Percentiles rank a stretch among this genome's conserved stretches.
Evolutionary conservation across 164 flowering plant species (phyloP).

Genomic region (Vitis amurensis): DNA sequence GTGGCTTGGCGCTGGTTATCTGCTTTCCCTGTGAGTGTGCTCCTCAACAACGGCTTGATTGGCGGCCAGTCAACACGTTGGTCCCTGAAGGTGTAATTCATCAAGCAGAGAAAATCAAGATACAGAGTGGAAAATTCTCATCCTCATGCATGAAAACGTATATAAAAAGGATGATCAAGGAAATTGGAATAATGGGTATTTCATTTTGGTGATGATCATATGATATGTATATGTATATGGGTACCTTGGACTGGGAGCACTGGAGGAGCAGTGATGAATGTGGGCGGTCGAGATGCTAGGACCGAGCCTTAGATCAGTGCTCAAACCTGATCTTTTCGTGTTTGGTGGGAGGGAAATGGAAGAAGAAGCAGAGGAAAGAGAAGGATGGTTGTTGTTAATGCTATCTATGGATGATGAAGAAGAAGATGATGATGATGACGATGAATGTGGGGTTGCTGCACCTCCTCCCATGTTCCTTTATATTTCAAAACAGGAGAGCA

Average conservation of each 20-base stretch:
- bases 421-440: neutral
- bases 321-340: conserved; percentile 1
- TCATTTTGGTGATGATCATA: neutral
- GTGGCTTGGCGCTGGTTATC: neutral
- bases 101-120: neutral
- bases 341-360: neutral
- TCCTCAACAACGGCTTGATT: conserved; percentile 8
- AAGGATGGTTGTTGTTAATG: conserved; percentile 10
- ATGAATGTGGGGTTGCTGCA: neutral
- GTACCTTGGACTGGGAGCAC: neutral
- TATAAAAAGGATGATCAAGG: neutral
- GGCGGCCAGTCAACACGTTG: conserved; percentile 14
- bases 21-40: conserved; percentile 1
- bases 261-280: neutral
- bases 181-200: neutral
- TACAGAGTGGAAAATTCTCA: neutral
- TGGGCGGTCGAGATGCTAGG: conserved; percentile 8
- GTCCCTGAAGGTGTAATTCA: neutral
- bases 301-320: conserved; percentile 14
- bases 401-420: conserved; percentile 8
- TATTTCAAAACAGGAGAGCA: neutral
- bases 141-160: too few species aligned
- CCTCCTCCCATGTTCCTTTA: neutral
- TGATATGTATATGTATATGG: neutral
- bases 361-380: conserved; percentile 4